A percentile compares a stretch with the other conserved stretches of the same genome.
Conservation (phyloP, 2,329 filamentous ascomycete genomes). For the Akanthomyces uredinophilus region DNA sequence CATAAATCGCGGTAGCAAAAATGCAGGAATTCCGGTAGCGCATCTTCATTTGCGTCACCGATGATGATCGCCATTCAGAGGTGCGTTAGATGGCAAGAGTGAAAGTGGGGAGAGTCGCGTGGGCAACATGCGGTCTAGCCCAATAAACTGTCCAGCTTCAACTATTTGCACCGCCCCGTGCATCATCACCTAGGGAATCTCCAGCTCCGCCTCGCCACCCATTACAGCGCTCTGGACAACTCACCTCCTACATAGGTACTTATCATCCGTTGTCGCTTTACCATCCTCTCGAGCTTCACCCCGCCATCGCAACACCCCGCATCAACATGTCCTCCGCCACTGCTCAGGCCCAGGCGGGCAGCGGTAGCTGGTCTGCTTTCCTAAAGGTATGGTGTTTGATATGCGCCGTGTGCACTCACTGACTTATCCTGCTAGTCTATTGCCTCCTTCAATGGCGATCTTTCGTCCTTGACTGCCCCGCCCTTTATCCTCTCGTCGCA, state of each 20-base stretch:
- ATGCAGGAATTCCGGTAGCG: not conserved
- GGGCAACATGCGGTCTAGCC: conserved; percentile 5
- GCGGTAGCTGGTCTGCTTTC: conserved; percentile 48
- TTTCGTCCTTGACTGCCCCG: conserved; percentile 74
- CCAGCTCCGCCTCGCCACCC: not conserved
- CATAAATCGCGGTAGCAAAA: not conserved
- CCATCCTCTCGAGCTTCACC: not conserved
- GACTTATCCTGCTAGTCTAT: conserved; percentile 51
- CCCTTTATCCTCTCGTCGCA: conserved; percentile 77
- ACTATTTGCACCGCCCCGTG: not conserved
- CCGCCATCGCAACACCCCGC: not conserved
- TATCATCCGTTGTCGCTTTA: not conserved
- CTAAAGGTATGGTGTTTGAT: conserved; percentile 38
- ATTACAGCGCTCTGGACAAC: not conserved
- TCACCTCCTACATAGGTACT: not conserved
- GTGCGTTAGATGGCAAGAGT: not conserved
- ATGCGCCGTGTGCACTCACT: conserved; percentile 3
- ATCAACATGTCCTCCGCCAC: conserved; percentile 21
- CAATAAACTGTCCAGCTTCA: conserved; percentile 2
- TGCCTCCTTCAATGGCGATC: conserved; percentile 75
- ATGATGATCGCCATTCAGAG: not conserved
- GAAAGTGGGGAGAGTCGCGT: conserved; percentile 12
- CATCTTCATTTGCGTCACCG: conserved; percentile 5
- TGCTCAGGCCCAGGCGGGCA: conserved; percentile 32
- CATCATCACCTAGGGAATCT: not conserved